Evolutionary conservation across 768 basidiomycete species (phyloP), one percentile per base, ranked within the genome.

Genomic region (Trametes maxima): DNA sequence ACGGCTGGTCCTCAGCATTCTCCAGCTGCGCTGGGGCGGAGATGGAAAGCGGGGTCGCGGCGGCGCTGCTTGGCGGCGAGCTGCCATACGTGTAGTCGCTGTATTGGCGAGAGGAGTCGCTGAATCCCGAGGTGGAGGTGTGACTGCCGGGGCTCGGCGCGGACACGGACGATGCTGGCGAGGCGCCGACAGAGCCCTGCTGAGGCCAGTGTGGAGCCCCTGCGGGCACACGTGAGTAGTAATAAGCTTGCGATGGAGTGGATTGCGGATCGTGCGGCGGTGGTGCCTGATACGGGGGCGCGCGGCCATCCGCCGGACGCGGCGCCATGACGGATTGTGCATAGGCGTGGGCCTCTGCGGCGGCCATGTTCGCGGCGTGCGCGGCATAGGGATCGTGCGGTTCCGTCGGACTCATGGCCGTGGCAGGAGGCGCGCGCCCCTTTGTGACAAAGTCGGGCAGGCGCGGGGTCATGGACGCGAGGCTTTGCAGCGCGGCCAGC

Each of bases 1-100:
- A 72, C 44, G 69, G 69, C 65, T 68, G 67, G 63, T 72, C 65
- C 43, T 67, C 71, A 7, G 44, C 28, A 40, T 61, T 65, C 24
- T 64, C 64, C 3, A 48, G 33, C 8, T 40, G 53, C 14, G 57
- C 64, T 24, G 65, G 59, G 16, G 64, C 54, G 7, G 59, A 35
- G 11, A 65, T 22, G 16, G 51, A 48, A 21, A 65, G 63, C 25
- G 68, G 67, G 17, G 65, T 54, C 36, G 67, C 21, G 13, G 56
- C 39, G 39, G 58, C 40, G 60, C 64, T 65, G 52, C 60, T 59
- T 0, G 55, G 62, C 28, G 65, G 60, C 22, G 62, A 64, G 40
- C 54, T 59, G 24, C 53, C 60, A 55, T 65, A 57, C n/a, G 60
- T 39, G 44, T 48, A 61, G 49, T 54, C 62, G 36, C 63, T 59